Base-by-base conservation (phyloP, 1,284 basidiomycete species). In the Trichosporon asahii region DNA sequence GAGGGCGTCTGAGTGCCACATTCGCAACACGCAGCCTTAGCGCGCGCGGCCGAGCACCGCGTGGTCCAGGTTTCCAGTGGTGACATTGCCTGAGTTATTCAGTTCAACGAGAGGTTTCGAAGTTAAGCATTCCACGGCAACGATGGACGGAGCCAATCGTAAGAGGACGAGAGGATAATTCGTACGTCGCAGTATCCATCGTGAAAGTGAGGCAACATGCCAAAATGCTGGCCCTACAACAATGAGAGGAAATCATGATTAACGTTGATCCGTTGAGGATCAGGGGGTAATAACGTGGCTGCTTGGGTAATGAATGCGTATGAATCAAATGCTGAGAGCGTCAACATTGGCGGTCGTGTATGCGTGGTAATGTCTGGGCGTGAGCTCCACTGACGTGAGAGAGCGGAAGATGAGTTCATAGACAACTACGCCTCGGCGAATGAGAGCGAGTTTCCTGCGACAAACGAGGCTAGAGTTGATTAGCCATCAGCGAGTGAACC, bases 181-280 rank as follows among this genome's bases (percentile, higher is more conserved):
- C 25, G 53, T 57, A 57, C 53, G 53, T 57, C 53, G 53, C 25
- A 57, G 53, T 27, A 57, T 57, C 53, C 53, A 57, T 57, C 53
- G 53, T 27, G 40, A 57, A 57, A 27, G 23, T 25, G 53, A 25
- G 12, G 27, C 23, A 25, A 57, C 53, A 25, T 9, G 27, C 23
- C 9, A 57, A 25, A 57, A 27, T 57, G 53, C 25, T 57, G 53
- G 53, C 25, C 53, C 53, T 57, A 57, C 53, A 57, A 57, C 53
- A 57, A 15, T 27, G 53, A 29, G 25, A 27, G 27, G 21, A 57
- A 29, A 27, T 57, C 53, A 57, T 57, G 14, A 57, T 15, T 15
- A 27, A 25, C 27, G 23, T 25, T 27, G 25, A 57, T 57, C 21
- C 53, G 27, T 27, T 27, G 23, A 27, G 53, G 25, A 27, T 27